Evolutionary conservation across 306 rosid genomes (phyloP).

Genomic region (Cyclanthera cordifolia): DNA sequence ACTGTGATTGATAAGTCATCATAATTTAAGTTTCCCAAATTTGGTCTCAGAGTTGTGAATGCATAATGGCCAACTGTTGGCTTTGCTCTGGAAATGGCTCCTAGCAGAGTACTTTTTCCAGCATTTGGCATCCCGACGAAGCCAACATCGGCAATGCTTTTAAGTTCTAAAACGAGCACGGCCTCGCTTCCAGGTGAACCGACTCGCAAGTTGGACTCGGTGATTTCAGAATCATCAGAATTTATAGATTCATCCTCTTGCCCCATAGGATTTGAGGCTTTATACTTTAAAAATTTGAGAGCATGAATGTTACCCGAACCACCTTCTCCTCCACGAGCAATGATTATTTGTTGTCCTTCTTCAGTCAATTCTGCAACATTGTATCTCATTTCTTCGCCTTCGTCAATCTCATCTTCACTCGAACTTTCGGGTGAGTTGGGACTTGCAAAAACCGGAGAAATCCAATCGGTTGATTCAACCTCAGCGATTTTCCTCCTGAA

Average conservation of each 20-base stretch:
- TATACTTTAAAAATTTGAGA: constrained; percentile 34
- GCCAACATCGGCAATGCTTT: constrained; percentile 90
- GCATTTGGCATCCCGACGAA: constrained; percentile 97
- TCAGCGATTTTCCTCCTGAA: constrained; percentile 15
- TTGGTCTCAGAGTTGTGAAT: constrained; percentile 86
- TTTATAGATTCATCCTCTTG: constrained; percentile 11
- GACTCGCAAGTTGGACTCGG: constrained; percentile 25
- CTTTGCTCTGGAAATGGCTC: constrained; percentile 78
- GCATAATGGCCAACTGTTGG: constrained; percentile 79
- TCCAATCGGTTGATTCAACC: constrained; percentile 14
- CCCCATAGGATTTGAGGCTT: constrained; percentile 12
- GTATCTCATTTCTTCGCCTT: constrained; percentile 33
- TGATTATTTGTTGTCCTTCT: constrained; percentile 51
- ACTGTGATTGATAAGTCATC: constrained; percentile 79
- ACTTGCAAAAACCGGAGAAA: constrained; percentile 23
- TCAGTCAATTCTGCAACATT: constrained; percentile 68
- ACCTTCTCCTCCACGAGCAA: constrained; percentile 76
- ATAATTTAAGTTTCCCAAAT: constrained; percentile 69
- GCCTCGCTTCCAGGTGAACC: constrained; percentile 65
- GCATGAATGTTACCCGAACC: constrained; percentile 50
- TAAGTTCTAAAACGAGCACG: constrained; percentile 64
- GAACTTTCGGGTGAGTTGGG: constrained; percentile 18
- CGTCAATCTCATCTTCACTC: constrained; percentile 22
- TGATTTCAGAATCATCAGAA: constrained; percentile 24
- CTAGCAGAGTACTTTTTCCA: constrained; percentile 88